Conservation (phyloP, 495 filamentous ascomycete species). For the Penicillium paxilli region DNA sequence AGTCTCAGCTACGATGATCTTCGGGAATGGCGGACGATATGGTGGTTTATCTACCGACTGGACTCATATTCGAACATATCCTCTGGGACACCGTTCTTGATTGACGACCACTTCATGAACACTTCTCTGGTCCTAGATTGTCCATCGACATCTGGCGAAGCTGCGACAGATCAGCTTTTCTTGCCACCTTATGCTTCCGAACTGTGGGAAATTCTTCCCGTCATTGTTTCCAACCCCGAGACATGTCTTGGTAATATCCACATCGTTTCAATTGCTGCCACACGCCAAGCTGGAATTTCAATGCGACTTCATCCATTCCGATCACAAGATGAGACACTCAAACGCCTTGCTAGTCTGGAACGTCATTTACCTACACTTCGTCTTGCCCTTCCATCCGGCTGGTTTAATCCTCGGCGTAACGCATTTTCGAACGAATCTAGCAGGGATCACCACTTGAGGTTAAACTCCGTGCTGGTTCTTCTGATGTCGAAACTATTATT, state of each 20-base stretch:
- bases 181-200: slow-evolving; percentile 1
- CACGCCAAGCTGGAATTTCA: slow-evolving; percentile 12
- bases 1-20: slow-evolving; percentile 24
- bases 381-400: slow-evolving; percentile 14
- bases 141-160: background rate
- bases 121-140: slow-evolving; percentile 5
- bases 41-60: slow-evolving; percentile 44
- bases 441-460: slow-evolving; percentile 6
- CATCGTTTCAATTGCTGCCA: slow-evolving; percentile 6
- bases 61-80: slow-evolving; percentile 32
- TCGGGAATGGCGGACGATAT: slow-evolving; percentile 38
- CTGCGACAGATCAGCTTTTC: background rate
- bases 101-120: slow-evolving; percentile 9
- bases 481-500: slow-evolving; percentile 4
- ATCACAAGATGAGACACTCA: background rate
- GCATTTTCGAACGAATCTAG: slow-evolving; percentile 9
- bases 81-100: slow-evolving; percentile 12
- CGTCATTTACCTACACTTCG: slow-evolving; percentile 11
- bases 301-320: background rate
- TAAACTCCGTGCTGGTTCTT: slow-evolving; percentile 5
- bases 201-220: slow-evolving; percentile 4
- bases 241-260: slow-evolving; percentile 9
- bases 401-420: slow-evolving; percentile 13
- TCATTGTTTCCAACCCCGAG: background rate
- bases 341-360: slow-evolving; percentile 3